Conservation (phyloP, 495 filamentous ascomycete genomes). For the Penicillium fimorum region DNA sequence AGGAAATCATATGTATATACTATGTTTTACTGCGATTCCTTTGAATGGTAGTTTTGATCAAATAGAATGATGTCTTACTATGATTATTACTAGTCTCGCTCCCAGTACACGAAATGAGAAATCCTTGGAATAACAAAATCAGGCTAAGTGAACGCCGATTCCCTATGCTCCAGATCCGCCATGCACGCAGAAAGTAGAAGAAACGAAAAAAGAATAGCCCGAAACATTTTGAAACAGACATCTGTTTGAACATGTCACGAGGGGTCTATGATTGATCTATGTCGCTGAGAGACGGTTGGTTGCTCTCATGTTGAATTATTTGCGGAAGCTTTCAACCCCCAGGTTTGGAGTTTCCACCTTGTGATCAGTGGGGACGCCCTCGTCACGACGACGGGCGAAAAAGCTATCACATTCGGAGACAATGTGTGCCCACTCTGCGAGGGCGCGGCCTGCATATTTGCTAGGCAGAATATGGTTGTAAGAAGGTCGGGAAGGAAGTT, state of each 20-base stretch:
- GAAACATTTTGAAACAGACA: constrained; percentile 10
- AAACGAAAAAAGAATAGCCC: constrained; percentile 9
- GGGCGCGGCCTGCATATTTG: constrained; percentile 80
- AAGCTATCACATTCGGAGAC: constrained; percentile 90
- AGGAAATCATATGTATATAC: neutral
- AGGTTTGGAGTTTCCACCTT: constrained; percentile 86
- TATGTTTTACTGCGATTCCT: neutral
- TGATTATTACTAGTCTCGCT: constrained; percentile 23
- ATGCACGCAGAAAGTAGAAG: constrained; percentile 25
- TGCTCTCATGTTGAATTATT: constrained; percentile 22
- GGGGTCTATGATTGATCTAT: constrained; percentile 21
- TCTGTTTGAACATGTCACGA: constrained; percentile 5
- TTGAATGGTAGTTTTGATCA: neutral
- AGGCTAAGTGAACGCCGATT: constrained; percentile 24
- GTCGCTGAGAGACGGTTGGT: neutral
- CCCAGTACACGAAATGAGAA: constrained; percentile 14
- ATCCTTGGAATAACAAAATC: constrained; percentile 8
- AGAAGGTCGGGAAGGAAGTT: constrained; percentile 20
- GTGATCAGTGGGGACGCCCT: constrained; percentile 73
- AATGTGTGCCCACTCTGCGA: constrained; percentile 88
- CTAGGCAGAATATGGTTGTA: constrained; percentile 42
- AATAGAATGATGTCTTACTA: constrained; percentile 15
- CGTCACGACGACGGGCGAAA: constrained; percentile 78
- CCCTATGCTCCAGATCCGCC: constrained; percentile 29
- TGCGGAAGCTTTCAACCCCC: constrained; percentile 80